Conservation (phyloP, 176 grass and related monocot genomes). For the Zoysia pacifica region DNA sequence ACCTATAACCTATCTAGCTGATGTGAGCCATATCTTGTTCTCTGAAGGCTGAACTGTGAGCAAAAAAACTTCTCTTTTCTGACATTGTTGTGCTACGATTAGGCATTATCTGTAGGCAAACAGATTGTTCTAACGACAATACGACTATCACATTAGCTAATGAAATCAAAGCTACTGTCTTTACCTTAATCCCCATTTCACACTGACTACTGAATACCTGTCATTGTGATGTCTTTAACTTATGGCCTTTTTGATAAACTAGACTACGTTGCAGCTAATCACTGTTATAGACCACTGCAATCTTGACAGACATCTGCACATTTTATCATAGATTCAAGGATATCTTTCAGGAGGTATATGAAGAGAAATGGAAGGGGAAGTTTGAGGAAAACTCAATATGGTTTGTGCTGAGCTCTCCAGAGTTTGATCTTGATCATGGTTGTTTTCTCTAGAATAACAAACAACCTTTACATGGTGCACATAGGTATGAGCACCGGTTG, state of each 20-base stretch:
- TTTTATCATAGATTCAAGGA: constrained; percentile 80
- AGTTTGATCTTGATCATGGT: constrained; percentile 28
- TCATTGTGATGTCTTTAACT: background rate
- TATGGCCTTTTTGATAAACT: background rate
- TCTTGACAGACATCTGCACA: constrained; percentile 42
- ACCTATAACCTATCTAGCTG: background rate
- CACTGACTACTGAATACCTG: constrained; percentile 15
- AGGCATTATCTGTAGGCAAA: background rate
- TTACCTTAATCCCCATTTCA: background rate
- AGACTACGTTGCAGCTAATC: constrained; percentile 16
- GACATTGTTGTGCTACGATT: background rate
- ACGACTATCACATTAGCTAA: background rate
- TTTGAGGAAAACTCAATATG: constrained; percentile 86
- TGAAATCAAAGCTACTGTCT: background rate
- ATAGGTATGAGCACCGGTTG: constrained; percentile 95
- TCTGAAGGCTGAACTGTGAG: constrained; percentile 24
- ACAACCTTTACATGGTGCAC: constrained; percentile 30
- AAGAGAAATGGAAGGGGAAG: constrained; percentile 80
- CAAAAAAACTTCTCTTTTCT: constrained; percentile 1
- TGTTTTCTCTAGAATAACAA: background rate
- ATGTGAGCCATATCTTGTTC: constrained; percentile 20
- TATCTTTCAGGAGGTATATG: constrained; percentile 96
- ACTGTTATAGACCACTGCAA: constrained; percentile 3
- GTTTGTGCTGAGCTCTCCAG: constrained; percentile 47
- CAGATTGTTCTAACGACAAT: constrained; percentile 6